A percentile compares a stretch with the other conserved stretches of the same genome.
Conservation (phyloP, 345 rosid species). For the Psidium guajava region DNA sequence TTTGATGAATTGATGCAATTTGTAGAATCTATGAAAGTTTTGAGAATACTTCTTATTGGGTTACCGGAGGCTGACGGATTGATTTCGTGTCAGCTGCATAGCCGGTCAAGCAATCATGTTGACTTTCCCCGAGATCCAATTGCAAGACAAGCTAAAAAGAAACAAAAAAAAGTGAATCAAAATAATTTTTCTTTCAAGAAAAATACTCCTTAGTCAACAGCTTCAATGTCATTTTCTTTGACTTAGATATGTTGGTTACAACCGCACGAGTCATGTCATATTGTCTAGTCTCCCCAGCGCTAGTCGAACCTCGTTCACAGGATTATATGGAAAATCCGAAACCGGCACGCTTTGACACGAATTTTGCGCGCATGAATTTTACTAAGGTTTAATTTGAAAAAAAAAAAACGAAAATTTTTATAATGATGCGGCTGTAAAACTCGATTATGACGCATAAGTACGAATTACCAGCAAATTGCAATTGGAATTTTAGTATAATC, state of each 20-base stretch:
- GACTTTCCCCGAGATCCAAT: not conserved
- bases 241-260: not conserved
- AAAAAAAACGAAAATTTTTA: not conserved
- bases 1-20: not conserved
- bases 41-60: not conserved
- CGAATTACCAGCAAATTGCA: not conserved
- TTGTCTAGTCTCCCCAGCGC: not conserved
- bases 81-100: fast-evolving
- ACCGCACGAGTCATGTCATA: not conserved
- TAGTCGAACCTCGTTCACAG: not conserved
- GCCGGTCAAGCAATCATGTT: not conserved
- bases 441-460: not conserved
- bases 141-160: not conserved
- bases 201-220: not conserved
- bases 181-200: not conserved
- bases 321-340: not conserved
- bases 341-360: not conserved
- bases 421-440: not conserved
- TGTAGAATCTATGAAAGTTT: not conserved
- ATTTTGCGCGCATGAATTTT: not conserved
- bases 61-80: not conserved
- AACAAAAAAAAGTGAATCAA: not conserved
- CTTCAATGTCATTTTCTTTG: not conserved
- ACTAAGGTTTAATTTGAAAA: not conserved
- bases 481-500: not conserved